phyloP scores from a whole-genome alignment of 768 basidiomycete species.

The Tulasnella calospora region DNA sequence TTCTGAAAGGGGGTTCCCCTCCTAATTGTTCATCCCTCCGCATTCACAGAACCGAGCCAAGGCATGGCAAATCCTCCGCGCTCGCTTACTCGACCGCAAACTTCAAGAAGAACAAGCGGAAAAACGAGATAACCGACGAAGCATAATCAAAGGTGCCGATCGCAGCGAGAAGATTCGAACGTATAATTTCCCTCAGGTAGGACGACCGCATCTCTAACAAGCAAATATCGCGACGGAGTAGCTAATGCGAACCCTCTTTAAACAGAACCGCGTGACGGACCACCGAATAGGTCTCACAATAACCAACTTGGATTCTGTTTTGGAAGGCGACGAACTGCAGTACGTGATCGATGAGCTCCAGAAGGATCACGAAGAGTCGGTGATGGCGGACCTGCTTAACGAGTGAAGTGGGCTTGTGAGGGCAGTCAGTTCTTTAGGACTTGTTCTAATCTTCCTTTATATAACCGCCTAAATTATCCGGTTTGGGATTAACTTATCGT shows the following conservation, averaged over 20 bases:
- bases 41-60: constrained; percentile 73
- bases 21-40: not conserved
- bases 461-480: not conserved
- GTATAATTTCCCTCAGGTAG: constrained; percentile 86
- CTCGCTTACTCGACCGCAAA: constrained; percentile 78
- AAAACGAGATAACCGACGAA: constrained; percentile 62
- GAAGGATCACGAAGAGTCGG: constrained; percentile 33
- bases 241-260: not conserved
- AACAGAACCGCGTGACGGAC: constrained; percentile 85
- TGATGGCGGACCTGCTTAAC: constrained; percentile 37
- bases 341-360: constrained; percentile 36
- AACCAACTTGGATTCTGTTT: constrained; percentile 39
- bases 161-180: constrained; percentile 93
- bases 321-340: constrained; percentile 42
- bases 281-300: constrained; percentile 79
- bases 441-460: not conserved
- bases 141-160: constrained; percentile 74
- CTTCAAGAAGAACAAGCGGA: constrained; percentile 64
- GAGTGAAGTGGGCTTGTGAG: constrained; percentile 8
- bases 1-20: not conserved
- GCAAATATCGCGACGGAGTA: not conserved
- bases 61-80: constrained; percentile 84
- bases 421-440: not conserved
- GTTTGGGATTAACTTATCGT: no score
- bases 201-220: constrained; percentile 18